Percentiles rank a stretch among this genome's conserved stretches.
Evolutionary conservation across 1,284 basidiomycete genomes (phyloP).

Genomic region (Xerocomus cyaneibrunnescens): DNA sequence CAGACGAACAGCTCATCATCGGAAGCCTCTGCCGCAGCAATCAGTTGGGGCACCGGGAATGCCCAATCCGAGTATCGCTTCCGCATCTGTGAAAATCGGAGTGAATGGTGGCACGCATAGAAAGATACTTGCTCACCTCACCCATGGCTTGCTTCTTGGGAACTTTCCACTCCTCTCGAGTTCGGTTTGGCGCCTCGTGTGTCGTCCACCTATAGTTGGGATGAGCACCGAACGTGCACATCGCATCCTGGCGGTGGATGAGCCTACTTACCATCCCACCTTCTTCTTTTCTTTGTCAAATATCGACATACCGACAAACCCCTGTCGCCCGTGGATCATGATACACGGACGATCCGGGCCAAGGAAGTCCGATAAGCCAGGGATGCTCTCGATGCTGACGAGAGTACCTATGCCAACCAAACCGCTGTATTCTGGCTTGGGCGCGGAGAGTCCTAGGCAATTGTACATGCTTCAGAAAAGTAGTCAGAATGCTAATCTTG

Average conservation of each 20-base stretch:
- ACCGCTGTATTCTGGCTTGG: conserved; percentile 34
- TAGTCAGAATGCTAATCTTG: conserved; percentile 4
- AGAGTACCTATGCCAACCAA: conserved; percentile 29
- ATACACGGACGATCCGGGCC: conserved; percentile 25
- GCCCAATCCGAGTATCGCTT: conserved; percentile 31
- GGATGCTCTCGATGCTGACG: conserved; percentile 18
- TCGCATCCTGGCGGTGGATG: not conserved
- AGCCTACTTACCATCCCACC: conserved; percentile 25
- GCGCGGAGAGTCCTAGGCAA: conserved; percentile 17
- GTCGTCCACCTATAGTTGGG: conserved; percentile 29
- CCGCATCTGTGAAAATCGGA: conserved; percentile 19
- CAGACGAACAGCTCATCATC: conserved; percentile 25
- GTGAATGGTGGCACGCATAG: not conserved
- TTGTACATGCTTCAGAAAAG: conserved; percentile 25
- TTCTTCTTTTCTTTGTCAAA: conserved; percentile 29
- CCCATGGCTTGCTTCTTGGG: conserved; percentile 22
- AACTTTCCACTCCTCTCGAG: conserved; percentile 33
- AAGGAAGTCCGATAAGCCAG: conserved; percentile 24
- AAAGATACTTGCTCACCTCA: conserved; percentile 13
- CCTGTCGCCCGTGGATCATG: conserved; percentile 32
- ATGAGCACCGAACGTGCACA: not conserved
- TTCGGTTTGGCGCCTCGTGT: conserved; percentile 27
- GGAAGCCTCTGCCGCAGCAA: conserved; percentile 21
- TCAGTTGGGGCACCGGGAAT: conserved; percentile 33
- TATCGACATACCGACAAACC: conserved; percentile 31